These are phyloP conservation scores for Fusarium lateritium DNA, from an alignment of 2,329 filamentous ascomycete genomes.

Conservation along the genomic window DNA sequence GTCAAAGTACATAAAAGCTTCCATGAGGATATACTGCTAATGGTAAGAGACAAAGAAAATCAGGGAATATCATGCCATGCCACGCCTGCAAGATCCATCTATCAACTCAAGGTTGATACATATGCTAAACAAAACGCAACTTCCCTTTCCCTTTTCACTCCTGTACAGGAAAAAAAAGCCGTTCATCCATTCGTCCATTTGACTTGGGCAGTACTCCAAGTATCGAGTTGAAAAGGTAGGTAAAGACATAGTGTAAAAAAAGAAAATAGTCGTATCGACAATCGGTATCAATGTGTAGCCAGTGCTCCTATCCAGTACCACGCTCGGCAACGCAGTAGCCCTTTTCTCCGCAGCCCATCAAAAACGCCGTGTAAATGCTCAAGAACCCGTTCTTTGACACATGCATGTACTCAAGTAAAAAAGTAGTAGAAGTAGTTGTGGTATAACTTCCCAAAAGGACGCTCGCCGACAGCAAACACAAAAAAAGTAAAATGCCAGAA, in stretches of 20 bases:
- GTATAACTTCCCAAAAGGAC: conserved; percentile 31
- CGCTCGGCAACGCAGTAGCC: conserved; percentile 33
- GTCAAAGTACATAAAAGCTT: conserved; percentile 18
- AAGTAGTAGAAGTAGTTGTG: conserved; percentile 27
- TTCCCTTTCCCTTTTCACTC: conserved; percentile 9
- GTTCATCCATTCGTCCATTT: background rate
- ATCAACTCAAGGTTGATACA: conserved; percentile 21
- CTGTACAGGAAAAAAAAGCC: conserved; percentile 10
- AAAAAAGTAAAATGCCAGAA: conserved; percentile 28
- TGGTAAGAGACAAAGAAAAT: conserved; percentile 26
- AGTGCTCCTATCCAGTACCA: conserved; percentile 41
- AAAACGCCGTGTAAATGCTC: conserved; percentile 53
- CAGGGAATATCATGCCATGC: conserved; percentile 16
- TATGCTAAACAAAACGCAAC: conserved; percentile 19
- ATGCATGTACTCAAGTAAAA: conserved; percentile 39
- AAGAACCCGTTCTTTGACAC: conserved; percentile 47
- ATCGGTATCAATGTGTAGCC: conserved; percentile 46
- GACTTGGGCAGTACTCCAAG: background rate
- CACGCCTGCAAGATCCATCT: conserved; percentile 32
- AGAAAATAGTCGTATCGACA: conserved; percentile 38
- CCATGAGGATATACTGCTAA: conserved; percentile 7
- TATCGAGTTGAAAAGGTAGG: conserved; percentile 1
- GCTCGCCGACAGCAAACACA: conserved; percentile 33
- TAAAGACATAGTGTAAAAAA: conserved; percentile 18
- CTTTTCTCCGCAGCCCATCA: conserved; percentile 42